These are phyloP conservation scores for Paecilomyces formosus DNA, from an alignment of 2,329 filamentous ascomycete species.

Conservation along the genomic window DNA sequence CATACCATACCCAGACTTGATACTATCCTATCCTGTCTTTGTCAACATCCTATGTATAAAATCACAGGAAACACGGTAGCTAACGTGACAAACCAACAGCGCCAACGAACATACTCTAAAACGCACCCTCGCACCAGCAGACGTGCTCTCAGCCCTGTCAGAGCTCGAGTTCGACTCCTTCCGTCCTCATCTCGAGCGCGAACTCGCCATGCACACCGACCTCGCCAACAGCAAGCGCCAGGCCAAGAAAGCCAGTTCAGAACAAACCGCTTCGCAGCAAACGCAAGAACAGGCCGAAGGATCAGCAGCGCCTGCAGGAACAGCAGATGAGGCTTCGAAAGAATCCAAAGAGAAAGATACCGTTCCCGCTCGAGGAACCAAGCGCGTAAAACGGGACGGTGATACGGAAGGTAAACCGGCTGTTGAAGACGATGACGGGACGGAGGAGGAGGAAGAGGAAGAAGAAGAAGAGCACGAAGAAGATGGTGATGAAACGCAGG, in stretches of 20 bases:
- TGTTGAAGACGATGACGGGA: constrained; percentile 5
- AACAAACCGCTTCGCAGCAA: constrained; percentile 8
- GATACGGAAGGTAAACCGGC: neutral
- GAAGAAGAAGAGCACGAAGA: constrained; percentile 15
- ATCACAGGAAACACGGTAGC: neutral
- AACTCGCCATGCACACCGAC: constrained; percentile 45
- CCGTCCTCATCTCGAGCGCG: constrained; percentile 50
- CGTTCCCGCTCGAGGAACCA: constrained; percentile 38
- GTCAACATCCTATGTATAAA: too few species aligned
- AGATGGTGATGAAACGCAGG: constrained; percentile 3
- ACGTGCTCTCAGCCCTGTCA: constrained; percentile 53
- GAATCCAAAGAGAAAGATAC: constrained; percentile 37
- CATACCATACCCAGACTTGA: neutral
- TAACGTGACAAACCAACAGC: constrained; percentile 26
- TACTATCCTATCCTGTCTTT: too few species aligned
- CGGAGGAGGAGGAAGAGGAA: constrained; percentile 2
- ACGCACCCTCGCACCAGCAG: constrained; percentile 54
- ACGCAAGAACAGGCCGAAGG: constrained; percentile 39
- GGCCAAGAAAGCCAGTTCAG: constrained; percentile 23
- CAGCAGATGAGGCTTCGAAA: constrained; percentile 49
- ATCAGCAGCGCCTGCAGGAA: constrained; percentile 33
- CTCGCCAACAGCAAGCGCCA: constrained; percentile 26
- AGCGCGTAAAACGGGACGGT: constrained; percentile 8
- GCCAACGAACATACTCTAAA: constrained; percentile 56
- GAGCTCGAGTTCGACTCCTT: constrained; percentile 58